Conservation (phyloP, 2,329 filamentous ascomycete genomes). For the Phoma herbarum region DNA sequence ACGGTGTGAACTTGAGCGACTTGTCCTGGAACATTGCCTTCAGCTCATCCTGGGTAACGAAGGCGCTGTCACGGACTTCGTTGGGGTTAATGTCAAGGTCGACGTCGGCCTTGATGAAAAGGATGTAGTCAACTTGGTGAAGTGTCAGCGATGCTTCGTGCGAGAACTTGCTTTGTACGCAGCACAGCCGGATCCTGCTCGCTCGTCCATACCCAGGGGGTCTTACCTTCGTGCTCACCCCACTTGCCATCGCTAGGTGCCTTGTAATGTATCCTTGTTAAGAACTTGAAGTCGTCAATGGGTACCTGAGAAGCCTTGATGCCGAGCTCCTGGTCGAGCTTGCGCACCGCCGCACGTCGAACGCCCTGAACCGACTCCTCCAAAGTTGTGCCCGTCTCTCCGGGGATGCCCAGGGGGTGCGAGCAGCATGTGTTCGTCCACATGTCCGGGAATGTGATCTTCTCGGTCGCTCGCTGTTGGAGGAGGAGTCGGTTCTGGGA, state of each 20-base stretch:
- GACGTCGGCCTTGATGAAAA: constrained; percentile 91
- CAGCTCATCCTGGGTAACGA: constrained; percentile 82
- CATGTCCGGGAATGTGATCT: constrained; percentile 99
- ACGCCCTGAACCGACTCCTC: constrained; percentile 83
- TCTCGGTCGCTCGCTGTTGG: constrained; percentile 93
- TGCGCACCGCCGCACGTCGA: constrained; percentile 90
- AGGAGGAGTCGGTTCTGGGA: constrained; percentile 90
- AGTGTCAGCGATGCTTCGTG: constrained; percentile 31
- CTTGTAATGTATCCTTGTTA: constrained; percentile 98
- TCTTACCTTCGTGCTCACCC: constrained; percentile 96
- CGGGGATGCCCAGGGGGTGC: constrained; percentile 89
- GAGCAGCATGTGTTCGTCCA: constrained; percentile 99
- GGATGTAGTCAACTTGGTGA: constrained; percentile 87
- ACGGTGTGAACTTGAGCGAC: constrained; percentile 87
- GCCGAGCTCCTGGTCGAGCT: constrained; percentile 92
- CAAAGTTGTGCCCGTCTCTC: constrained; percentile 86
- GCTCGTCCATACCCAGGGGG: background rate
- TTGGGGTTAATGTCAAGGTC: constrained; percentile 84
- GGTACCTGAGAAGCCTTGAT: constrained; percentile 91
- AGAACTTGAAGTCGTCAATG: constrained; percentile 87
- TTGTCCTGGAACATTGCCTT: constrained; percentile 86
- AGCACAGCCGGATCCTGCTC: background rate
- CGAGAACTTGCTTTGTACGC: constrained; percentile 22
- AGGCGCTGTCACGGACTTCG: constrained; percentile 85
- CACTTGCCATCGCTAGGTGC: constrained; percentile 96